phyloP scores from a whole-genome alignment of 352 stramenopile genomes.

The Phytophthora idaei region DNA sequence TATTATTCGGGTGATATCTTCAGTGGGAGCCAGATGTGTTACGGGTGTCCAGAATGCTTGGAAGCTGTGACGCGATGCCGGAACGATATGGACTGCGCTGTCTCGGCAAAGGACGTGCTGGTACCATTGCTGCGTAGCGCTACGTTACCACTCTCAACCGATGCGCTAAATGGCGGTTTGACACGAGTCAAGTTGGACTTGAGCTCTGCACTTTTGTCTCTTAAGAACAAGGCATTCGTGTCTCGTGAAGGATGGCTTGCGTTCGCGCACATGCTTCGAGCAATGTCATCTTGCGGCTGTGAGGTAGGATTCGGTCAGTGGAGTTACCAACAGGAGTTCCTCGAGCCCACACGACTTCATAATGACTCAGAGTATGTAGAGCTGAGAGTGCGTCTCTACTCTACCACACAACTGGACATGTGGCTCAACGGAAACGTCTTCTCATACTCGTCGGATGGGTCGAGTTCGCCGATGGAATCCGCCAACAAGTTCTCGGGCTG shows the following conservation, averaged over 20 bases:
- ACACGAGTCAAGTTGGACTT: slow-evolving; percentile 13
- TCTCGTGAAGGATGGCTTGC: slow-evolving; percentile 25
- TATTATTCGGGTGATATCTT: slow-evolving; percentile 14
- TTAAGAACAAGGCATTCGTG: slow-evolving; percentile 13
- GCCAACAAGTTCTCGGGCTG: slow-evolving; percentile 16
- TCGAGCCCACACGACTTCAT: slow-evolving; percentile 15
- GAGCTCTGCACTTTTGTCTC: slow-evolving; percentile 15
- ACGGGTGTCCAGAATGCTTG: slow-evolving; percentile 22
- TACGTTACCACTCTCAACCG: slow-evolving; percentile 10
- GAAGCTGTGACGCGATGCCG: slow-evolving; percentile 25
- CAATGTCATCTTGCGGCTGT: slow-evolving; percentile 10
- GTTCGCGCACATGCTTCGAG: slow-evolving; percentile 16
- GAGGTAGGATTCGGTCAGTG: slow-evolving; percentile 19
- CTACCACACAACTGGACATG: slow-evolving; percentile 12
- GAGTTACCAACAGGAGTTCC: background rate
- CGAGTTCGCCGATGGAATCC: background rate
- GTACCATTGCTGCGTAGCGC: slow-evolving; percentile 20
- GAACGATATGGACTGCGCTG: slow-evolving; percentile 22
- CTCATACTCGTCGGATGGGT: slow-evolving; percentile 10
- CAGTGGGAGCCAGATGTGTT: slow-evolving; percentile 9
- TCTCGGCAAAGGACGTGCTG: slow-evolving; percentile 17
- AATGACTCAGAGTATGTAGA: slow-evolving; percentile 13
- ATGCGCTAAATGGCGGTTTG: background rate
- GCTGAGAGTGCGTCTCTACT: slow-evolving; percentile 20
- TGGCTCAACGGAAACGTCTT: slow-evolving; percentile 13